Percentiles rank a stretch among this genome's conserved stretches.
Conservation (phyloP, 2,329 filamentous ascomycete genomes). For the Acrocalymma vagum region DNA sequence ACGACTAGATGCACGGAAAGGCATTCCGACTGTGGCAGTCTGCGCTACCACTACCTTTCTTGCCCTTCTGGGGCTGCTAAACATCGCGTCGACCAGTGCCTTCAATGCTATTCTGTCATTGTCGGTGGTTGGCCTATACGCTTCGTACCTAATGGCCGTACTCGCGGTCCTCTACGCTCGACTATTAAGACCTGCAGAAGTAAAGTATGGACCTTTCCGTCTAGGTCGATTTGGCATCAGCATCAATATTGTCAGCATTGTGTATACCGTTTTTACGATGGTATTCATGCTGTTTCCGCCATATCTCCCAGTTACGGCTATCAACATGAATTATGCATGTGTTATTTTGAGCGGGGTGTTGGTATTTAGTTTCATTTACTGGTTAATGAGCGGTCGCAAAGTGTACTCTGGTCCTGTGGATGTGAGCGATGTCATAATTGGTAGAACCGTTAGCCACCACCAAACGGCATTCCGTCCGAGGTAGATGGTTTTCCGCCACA, state of each 20-base stretch:
- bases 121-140: slow-evolving; percentile 1
- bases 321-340: slow-evolving; percentile 2
- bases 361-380: slow-evolving; percentile 3
- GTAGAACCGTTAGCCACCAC: no score
- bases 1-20: no score
- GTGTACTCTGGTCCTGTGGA: no score
- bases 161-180: not conserved
- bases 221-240: not conserved
- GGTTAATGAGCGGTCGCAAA: no score
- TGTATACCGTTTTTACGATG: slow-evolving; percentile 1
- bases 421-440: no score
- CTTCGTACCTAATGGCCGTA: slow-evolving; percentile 2
- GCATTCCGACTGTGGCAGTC: not conserved
- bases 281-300: slow-evolving; percentile 2
- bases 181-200: not conserved
- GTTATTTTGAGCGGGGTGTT: slow-evolving; percentile 1
- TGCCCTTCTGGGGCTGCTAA: not conserved
- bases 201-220: not conserved
- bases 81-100: not conserved
- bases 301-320: not conserved
- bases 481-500: no score
- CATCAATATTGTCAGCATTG: not conserved
- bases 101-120: slow-evolving; percentile 1
- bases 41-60: not conserved
- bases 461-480: no score